These are phyloP conservation scores for Rosa persica DNA, from an alignment of 306 rosid genomes.

Conservation along the genomic window DNA sequence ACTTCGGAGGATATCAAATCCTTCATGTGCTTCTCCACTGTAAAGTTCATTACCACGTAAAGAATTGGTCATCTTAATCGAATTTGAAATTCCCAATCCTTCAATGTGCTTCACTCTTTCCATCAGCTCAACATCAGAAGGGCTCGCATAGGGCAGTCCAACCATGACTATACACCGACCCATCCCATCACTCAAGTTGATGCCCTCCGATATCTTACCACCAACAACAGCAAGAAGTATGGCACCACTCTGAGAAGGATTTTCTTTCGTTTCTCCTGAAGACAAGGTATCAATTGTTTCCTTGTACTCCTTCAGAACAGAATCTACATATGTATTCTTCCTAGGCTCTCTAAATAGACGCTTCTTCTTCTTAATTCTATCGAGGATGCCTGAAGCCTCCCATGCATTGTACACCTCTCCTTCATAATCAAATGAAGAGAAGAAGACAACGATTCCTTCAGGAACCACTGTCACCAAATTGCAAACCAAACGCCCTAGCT, in stretches of 20 bases:
- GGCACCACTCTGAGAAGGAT: conserved; percentile 57
- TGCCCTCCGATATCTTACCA: conserved; percentile 94
- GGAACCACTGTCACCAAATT: conserved; percentile 76
- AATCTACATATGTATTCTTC: conserved; percentile 74
- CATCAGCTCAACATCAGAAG: conserved; percentile 79
- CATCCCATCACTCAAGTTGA: conserved; percentile 98
- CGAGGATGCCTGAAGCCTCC: conserved; percentile 78
- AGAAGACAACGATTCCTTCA: conserved; percentile 91
- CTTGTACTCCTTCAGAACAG: conserved; percentile 75
- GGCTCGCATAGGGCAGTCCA: conserved; percentile 94
- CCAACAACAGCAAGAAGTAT: conserved; percentile 89
- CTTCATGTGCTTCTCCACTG: conserved; percentile 53
- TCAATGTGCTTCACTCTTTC: conserved; percentile 93
- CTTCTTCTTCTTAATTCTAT: conserved; percentile 77
- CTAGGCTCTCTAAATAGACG: conserved; percentile 87
- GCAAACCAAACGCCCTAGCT: conserved; percentile 78
- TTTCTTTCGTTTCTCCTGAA: conserved; percentile 39
- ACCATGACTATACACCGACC: conserved; percentile 93
- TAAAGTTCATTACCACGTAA: conserved; percentile 37
- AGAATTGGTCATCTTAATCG: conserved; percentile 29
- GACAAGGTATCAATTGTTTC: conserved; percentile 52
- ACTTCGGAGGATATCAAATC: conserved; percentile 73
- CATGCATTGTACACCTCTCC: conserved; percentile 67
- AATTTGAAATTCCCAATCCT: conserved; percentile 48
- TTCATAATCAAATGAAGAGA: conserved; percentile 94